A percentile compares a stretch with the other conserved stretches of the same genome.
Conservation (phyloP, 2,329 filamentous ascomycete species). For the Pseudopithomyces chartarum region DNA sequence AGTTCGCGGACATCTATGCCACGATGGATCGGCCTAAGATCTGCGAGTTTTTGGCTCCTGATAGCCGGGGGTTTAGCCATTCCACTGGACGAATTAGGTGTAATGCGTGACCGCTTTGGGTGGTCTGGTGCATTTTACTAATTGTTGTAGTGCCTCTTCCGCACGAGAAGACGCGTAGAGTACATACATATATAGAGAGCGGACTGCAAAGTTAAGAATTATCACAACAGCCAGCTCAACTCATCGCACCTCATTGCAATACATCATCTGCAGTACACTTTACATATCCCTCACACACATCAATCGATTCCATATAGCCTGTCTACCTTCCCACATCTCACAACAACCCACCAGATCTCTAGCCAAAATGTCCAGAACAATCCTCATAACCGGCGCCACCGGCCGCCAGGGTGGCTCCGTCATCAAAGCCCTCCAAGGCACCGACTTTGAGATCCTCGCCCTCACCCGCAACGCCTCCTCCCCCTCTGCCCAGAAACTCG, state of each 20-base stretch:
- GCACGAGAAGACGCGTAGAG: neutral
- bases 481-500: constrained; percentile 53
- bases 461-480: constrained; percentile 59
- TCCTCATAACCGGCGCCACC: constrained; percentile 50
- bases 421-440: constrained; percentile 39
- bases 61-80: neutral
- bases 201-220: neutral
- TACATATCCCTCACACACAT: neutral
- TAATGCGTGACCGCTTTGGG: neutral
- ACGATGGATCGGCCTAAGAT: neutral
- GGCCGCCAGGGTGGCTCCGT: constrained; percentile 50
- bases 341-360: neutral
- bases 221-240: neutral
- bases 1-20: neutral
- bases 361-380: constrained; percentile 35
- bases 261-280: neutral
- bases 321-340: neutral
- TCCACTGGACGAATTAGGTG: neutral
- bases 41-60: neutral
- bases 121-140: neutral
- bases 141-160: neutral
- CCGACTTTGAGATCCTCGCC: constrained; percentile 57
- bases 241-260: neutral
- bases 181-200: neutral
- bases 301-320: too few relatives aligned